Evolutionary conservation across 2,329 filamentous ascomycete species (phyloP).

Genomic region (Apiospora malaysiana): DNA sequence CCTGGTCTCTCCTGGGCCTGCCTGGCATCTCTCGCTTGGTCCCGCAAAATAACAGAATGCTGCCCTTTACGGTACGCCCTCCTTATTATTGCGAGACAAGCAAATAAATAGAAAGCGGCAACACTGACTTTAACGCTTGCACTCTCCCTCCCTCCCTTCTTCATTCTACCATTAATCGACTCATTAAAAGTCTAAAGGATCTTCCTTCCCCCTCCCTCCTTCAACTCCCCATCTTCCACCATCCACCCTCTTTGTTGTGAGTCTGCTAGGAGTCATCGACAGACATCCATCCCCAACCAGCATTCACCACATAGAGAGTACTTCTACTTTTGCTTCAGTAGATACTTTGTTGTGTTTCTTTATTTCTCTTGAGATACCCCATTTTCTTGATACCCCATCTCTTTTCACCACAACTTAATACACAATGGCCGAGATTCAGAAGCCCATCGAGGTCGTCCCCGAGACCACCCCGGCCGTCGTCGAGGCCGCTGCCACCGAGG

Average conservation of each 20-base stretch:
- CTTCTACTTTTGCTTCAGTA: conserved; percentile 15
- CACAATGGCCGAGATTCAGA: conserved; percentile 74
- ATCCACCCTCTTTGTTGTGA: conserved; percentile 29
- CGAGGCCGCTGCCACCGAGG: conserved; percentile 39
- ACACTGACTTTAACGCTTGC: conserved; percentile 31
- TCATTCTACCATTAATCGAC: conserved; percentile 37
- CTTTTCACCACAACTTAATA: conserved; percentile 42
- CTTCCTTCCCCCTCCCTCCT: conserved; percentile 25
- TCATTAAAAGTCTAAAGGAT: conserved; percentile 28
- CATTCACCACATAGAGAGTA: conserved; percentile 20
- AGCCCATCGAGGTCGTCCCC: conserved; percentile 68
- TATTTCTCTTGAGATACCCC: conserved; percentile 58
- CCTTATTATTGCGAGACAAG: conserved; percentile 40
- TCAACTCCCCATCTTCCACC: conserved; percentile 30
- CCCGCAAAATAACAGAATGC: conserved; percentile 17
- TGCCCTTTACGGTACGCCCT: conserved; percentile 28
- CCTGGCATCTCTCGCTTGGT: conserved; percentile 16
- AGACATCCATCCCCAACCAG: conserved; percentile 7
- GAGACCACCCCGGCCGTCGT: conserved; percentile 52
- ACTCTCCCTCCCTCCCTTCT: conserved; percentile 30
- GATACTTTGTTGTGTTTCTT: conserved; percentile 19
- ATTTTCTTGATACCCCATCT: conserved; percentile 45
- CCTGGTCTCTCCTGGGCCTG: neutral
- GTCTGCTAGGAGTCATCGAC: conserved; percentile 20
- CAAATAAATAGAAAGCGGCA: conserved; percentile 43